Conservation (phyloP, 768 basidiomycete species). For the Scleroderma citrinum region DNA sequence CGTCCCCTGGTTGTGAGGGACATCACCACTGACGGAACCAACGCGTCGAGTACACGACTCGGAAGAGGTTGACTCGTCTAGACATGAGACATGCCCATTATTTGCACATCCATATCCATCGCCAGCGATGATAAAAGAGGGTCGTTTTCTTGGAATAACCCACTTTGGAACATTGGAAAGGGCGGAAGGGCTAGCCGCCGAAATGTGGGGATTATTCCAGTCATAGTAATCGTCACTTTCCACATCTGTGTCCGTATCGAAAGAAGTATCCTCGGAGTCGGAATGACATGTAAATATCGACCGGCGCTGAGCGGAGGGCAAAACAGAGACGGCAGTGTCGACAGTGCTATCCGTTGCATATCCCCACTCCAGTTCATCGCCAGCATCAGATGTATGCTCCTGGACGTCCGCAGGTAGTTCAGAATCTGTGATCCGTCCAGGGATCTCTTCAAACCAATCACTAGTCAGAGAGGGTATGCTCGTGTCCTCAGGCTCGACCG, state of each 20-base stretch:
- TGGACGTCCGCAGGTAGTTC: neutral
- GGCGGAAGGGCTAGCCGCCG: constrained; percentile 5
- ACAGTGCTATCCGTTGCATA: constrained; percentile 19
- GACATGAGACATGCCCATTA: neutral
- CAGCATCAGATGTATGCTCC: constrained; percentile 6
- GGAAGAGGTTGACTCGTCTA: neutral
- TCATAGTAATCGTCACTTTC: constrained; percentile 10
- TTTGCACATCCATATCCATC: neutral
- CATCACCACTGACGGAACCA: neutral
- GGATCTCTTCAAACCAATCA: constrained; percentile 1
- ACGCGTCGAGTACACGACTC: neutral
- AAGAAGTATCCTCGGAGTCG: constrained; percentile 8
- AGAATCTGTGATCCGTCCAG: neutral
- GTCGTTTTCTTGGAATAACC: constrained; percentile 17
- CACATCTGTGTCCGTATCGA: constrained; percentile 7
- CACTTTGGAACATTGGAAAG: constrained; percentile 10
- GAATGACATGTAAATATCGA: neutral
- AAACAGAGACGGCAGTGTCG: neutral
- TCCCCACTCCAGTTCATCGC: constrained; percentile 11
- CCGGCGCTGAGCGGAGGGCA: neutral
- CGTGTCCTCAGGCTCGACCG: constrained; percentile 19
- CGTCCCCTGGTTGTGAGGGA: constrained; percentile 6
- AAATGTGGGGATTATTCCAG: constrained; percentile 6
- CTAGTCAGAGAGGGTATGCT: constrained; percentile 10
- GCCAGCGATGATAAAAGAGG: constrained; percentile 12